Evolutionary conservation across 108 stramenopile species (phyloP).

Genomic region (Skeletonema costatum): DNA sequence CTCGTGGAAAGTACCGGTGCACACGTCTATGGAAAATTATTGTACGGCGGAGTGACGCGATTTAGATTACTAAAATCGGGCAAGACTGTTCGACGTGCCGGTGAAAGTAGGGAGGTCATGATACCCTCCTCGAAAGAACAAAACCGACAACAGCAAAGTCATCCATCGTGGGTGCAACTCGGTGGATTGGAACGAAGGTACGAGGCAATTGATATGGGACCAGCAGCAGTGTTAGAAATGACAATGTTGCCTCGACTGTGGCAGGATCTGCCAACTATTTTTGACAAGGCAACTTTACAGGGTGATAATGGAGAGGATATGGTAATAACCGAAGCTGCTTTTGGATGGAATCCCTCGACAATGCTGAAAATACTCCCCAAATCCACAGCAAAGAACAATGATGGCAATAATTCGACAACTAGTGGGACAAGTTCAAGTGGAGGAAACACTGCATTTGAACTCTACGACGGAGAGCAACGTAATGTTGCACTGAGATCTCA

Average conservation of each 20-base stretch:
- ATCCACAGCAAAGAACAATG: constrained; percentile 1
- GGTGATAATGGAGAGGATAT: constrained; percentile 51
- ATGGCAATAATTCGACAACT: background rate
- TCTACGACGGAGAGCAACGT: constrained; percentile 60
- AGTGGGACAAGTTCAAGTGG: constrained; percentile 9
- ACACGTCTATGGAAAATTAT: constrained; percentile 73
- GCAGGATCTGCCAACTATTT: constrained; percentile 38
- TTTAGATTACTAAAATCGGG: constrained; percentile 53
- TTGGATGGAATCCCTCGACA: constrained; percentile 45
- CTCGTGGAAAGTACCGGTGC: constrained; percentile 64
- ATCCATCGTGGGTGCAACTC: constrained; percentile 74
- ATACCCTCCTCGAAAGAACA: constrained; percentile 16
- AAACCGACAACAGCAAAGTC: constrained; percentile 25
- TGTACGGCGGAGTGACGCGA: constrained; percentile 77
- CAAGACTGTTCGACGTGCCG: constrained; percentile 35
- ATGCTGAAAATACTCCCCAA: constrained; percentile 25
- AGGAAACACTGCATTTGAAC: constrained; percentile 8
- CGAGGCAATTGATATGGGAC: constrained; percentile 79
- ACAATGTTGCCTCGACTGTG: constrained; percentile 61
- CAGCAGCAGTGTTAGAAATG: constrained; percentile 69
- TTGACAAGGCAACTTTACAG: constrained; percentile 25
- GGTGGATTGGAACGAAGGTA: constrained; percentile 77
- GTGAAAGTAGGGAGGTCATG: constrained; percentile 58
- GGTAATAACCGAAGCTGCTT: constrained; percentile 45
- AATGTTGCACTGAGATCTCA: constrained; percentile 65